These are phyloP conservation scores for Solanum chiquidenum DNA, from an alignment of 257 asterid species.

Conservation along the genomic window DNA sequence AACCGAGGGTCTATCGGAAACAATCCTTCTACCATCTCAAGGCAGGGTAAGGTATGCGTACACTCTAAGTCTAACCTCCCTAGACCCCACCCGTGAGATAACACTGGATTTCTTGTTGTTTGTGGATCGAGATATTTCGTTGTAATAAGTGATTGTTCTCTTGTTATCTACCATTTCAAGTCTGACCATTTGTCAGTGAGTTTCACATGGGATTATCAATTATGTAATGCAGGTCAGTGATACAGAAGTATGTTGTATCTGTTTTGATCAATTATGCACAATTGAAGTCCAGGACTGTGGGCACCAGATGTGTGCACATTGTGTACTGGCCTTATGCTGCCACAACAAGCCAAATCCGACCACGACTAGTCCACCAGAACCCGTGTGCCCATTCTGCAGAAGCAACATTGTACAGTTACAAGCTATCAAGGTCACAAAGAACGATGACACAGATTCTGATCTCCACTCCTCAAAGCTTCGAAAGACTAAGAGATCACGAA, in stretches of 20 bases:
- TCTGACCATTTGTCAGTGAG: neutral
- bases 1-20: neutral
- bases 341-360: slow-evolving; percentile 88
- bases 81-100: neutral
- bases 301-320: slow-evolving; percentile 93
- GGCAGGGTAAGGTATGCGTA: neutral
- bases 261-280: slow-evolving; percentile 88
- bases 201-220: neutral
- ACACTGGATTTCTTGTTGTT: neutral
- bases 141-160: neutral
- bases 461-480: slow-evolving; percentile 38
- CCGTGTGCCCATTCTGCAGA: slow-evolving; percentile 92
- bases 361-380: slow-evolving; percentile 33
- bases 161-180: neutral
- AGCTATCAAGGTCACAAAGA: slow-evolving; percentile 45
- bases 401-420: slow-evolving; percentile 66
- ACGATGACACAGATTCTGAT: slow-evolving; percentile 27
- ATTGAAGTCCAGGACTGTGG: slow-evolving; percentile 93
- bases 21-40: neutral
- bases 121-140: neutral
- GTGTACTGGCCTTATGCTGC: slow-evolving; percentile 84
- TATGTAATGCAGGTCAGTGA: slow-evolving; percentile 49
- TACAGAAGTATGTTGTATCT: slow-evolving; percentile 75
- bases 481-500: slow-evolving; percentile 58
- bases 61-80: neutral